These are phyloP conservation scores for Rhodotorula diobovata DNA, from an alignment of 768 basidiomycete species.

Conservation along the genomic window DNA sequence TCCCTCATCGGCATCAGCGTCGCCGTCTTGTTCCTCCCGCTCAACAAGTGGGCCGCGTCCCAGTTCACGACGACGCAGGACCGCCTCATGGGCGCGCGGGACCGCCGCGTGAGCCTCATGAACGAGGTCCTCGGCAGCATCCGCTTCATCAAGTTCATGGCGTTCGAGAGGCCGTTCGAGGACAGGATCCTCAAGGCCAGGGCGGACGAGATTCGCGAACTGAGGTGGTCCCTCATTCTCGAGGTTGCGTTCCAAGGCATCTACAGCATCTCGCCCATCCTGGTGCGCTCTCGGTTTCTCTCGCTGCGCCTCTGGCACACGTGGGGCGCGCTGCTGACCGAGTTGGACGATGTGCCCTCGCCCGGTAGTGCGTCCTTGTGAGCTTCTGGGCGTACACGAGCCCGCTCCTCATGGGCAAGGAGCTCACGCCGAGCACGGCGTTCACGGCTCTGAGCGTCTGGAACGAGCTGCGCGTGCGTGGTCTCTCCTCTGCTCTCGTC, in stretches of 20 bases:
- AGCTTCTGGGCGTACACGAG: conserved; percentile 44
- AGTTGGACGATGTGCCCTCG: conserved; percentile 12
- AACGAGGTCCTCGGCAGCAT: conserved; percentile 47
- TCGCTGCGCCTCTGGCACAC: conserved; percentile 43
- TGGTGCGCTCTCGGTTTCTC: conserved; percentile 44
- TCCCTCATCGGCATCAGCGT: conserved; percentile 42
- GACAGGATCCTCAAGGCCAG: conserved; percentile 35
- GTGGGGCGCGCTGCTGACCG: conserved; percentile 29
- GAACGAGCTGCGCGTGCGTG: conserved; percentile 47
- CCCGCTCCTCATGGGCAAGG: conserved; percentile 33
- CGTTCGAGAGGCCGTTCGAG: conserved; percentile 39
- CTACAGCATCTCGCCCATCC: conserved; percentile 43
- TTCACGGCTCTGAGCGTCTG: conserved; percentile 51
- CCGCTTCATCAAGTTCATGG: conserved; percentile 45
- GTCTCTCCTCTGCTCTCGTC: not conserved
- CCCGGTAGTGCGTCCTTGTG: conserved; percentile 45
- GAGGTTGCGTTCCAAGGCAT: conserved; percentile 41
- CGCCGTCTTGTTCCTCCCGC: conserved; percentile 42
- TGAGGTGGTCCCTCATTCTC: conserved; percentile 20
- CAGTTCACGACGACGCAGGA: conserved; percentile 43
- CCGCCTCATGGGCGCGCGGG: conserved; percentile 46
- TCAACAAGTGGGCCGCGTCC: conserved; percentile 42
- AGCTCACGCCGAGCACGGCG: conserved; percentile 46
- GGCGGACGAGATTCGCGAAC: conserved; percentile 36
- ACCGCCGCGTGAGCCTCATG: conserved; percentile 41